These are phyloP conservation scores for Plasmodium vivax DNA, from an alignment of 169 alveolate species.

Conservation along the genomic window DNA sequence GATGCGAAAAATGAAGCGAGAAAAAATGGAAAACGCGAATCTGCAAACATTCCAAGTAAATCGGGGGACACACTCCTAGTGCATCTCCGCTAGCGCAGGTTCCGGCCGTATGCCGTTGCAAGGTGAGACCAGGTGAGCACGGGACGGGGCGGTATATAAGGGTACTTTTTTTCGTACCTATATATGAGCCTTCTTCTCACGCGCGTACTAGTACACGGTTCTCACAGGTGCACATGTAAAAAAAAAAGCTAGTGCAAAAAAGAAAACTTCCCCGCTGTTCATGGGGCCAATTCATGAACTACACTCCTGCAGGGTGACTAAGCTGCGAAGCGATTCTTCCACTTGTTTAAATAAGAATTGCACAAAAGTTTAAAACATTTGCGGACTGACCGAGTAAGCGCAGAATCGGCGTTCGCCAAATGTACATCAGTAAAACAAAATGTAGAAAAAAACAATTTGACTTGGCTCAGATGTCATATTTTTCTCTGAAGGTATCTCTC, in stretches of 20 bases:
- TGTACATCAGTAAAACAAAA: neutral
- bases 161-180: neutral
- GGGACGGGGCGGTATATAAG: neutral
- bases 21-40: neutral
- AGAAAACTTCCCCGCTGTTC: neutral
- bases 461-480: neutral
- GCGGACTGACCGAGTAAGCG: neutral
- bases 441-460: neutral
- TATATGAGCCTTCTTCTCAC: neutral
- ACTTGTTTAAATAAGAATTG: slow-evolving; percentile 3
- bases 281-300: neutral
- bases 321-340: neutral
- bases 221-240: neutral
- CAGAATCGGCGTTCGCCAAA: neutral
- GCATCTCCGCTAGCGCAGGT: slow-evolving; percentile 1
- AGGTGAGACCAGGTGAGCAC: slow-evolving; percentile 2
- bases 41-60: neutral
- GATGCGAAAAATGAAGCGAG: neutral
- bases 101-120: slow-evolving; percentile 10
- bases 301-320: neutral
- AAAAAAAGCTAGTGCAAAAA: neutral
- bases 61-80: neutral
- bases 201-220: neutral
- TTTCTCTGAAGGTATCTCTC: neutral
- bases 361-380: neutral